These are phyloP conservation scores for Lachnellula hyalina DNA, from an alignment of 2,329 filamentous ascomycete species.

Conservation along the genomic window DNA sequence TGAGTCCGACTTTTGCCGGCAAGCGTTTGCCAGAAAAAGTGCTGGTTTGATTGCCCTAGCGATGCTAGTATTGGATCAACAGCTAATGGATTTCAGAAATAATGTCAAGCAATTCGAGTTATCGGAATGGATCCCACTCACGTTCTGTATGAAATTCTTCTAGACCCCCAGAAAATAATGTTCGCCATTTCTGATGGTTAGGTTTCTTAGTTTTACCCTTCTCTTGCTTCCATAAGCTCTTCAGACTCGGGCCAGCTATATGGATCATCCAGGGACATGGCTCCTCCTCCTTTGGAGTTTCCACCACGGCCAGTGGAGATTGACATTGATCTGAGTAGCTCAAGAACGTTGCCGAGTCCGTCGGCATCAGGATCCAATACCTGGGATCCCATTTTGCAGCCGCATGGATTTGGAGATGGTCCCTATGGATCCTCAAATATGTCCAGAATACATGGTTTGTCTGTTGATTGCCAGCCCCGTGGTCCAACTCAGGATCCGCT, in stretches of 20 bases:
- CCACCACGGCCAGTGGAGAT: slow-evolving; percentile 27
- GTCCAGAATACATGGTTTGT: slow-evolving; percentile 17
- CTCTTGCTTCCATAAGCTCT: slow-evolving; percentile 18
- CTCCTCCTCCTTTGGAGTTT: slow-evolving; percentile 22
- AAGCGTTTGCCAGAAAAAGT: slow-evolving; percentile 4
- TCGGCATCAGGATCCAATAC: slow-evolving; percentile 14
- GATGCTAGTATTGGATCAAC: neutral
- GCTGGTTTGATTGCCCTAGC: slow-evolving; percentile 15
- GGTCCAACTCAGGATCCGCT: slow-evolving; percentile 24
- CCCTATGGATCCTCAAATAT: slow-evolving; percentile 19
- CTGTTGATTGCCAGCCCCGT: slow-evolving; percentile 17
- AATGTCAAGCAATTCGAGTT: slow-evolving; percentile 26
- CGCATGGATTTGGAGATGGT: slow-evolving; percentile 20
- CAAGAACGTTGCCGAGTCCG: slow-evolving; percentile 26
- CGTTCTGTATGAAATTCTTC: slow-evolving; percentile 23
- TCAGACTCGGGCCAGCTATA: slow-evolving; percentile 20
- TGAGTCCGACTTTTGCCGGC: slow-evolving; percentile 13
- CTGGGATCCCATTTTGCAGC: slow-evolving; percentile 20
- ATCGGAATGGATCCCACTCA: slow-evolving; percentile 16
- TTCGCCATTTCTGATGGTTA: slow-evolving; percentile 19
- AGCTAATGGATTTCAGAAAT: slow-evolving; percentile 16
- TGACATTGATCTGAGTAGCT: slow-evolving; percentile 27
- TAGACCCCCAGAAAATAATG: neutral
- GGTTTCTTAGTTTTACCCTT: slow-evolving; percentile 22
- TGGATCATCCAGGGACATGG: slow-evolving; percentile 25